Base-by-base conservation (phyloP, 23 red algal species). In the Gracilaria domingensis region DNA sequence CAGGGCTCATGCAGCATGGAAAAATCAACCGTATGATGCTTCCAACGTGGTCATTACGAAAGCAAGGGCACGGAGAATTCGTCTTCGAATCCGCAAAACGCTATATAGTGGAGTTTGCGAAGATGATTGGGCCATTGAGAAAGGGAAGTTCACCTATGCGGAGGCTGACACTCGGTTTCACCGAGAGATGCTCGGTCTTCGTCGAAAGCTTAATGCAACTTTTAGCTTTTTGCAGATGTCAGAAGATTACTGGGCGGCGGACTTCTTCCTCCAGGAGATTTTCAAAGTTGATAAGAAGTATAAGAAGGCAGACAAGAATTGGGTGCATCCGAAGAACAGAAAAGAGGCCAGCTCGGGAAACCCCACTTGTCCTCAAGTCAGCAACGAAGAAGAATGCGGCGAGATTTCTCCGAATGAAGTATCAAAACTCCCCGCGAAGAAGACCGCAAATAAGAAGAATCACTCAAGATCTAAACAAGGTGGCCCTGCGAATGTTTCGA, bases 231-330 rank as follows among this genome's bases (percentile, higher is more conserved):
- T 70, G 12, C 65, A 70, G 12, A 70, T 70, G 65, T 9, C 35
- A 36, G 65, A 70, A 38, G 65, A 70, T 38, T 70, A 70, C 35
- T 70, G 65, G 65, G 65, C 35, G n/a, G 8, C 42, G 42, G 42
- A 45, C 11, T 7, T 45, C 5, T 45, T 45, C 42, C 42, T 45
- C 42, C 5, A 45, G 42, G 42, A 45, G 42, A 11, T 45, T 45
- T 45, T 45, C 42, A 45, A 45, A 11, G 11, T 11, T 7, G 42
- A 45, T 45, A 70, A 16, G 65, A 36, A 33, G 13, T 36, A 70
- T 11, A 45, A 45, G 18, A 70, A 70, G 65, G 42, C 42, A 45
- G 42, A 45, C 42, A 45, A 45, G 42, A 11, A 11, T 45, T 45
- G 42, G 42, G 42, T 45, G 42, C 42, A 45, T 45, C 42, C 42